Evolutionary conservation across 208 protist species (phyloP).

Genomic region (Crithidia expoeki): DNA sequence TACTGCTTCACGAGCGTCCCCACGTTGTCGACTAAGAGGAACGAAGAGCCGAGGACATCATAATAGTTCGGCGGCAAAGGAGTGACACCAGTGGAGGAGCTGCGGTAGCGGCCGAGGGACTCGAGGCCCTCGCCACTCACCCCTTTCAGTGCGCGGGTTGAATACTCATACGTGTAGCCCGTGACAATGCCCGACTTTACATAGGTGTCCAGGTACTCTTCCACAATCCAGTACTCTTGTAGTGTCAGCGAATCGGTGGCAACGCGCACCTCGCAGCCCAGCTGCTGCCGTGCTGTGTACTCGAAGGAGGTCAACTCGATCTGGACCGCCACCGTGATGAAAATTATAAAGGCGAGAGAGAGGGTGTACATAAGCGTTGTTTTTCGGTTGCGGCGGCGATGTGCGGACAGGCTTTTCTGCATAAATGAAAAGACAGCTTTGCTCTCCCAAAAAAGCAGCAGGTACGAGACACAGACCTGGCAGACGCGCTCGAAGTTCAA

Average conservation of each 20-base stretch:
- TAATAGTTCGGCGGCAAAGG: conserved; percentile 66
- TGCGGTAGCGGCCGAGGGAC: conserved; percentile 46
- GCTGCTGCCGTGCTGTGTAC: conserved; percentile 24
- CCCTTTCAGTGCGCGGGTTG: neutral
- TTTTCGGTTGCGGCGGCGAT: conserved; percentile 93
- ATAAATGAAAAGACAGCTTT: conserved; percentile 66
- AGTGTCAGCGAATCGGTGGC: neutral
- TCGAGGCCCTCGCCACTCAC: conserved; percentile 7
- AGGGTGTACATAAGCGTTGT: conserved; percentile 96
- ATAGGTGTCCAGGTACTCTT: conserved; percentile 14
- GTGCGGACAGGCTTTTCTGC: conserved; percentile 92
- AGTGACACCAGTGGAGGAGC: conserved; percentile 3
- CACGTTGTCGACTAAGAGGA: conserved; percentile 35
- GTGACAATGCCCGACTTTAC: conserved; percentile 7
- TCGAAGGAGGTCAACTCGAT: conserved; percentile 70
- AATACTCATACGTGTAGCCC: conserved; percentile 27
- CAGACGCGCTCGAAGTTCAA: conserved; percentile 92
- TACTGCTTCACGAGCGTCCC: conserved; percentile 31
- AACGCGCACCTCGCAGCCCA: conserved; percentile 45
- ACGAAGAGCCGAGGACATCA: conserved; percentile 46
- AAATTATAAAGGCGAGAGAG: conserved; percentile 93
- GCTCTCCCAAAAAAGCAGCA: conserved; percentile 93
- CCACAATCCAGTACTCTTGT: conserved; percentile 18
- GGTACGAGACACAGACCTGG: conserved; percentile 45
- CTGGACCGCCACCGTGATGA: conserved; percentile 89